Conservation (phyloP, 169 alveolate genomes). For the Plasmodium sp. region DNA sequence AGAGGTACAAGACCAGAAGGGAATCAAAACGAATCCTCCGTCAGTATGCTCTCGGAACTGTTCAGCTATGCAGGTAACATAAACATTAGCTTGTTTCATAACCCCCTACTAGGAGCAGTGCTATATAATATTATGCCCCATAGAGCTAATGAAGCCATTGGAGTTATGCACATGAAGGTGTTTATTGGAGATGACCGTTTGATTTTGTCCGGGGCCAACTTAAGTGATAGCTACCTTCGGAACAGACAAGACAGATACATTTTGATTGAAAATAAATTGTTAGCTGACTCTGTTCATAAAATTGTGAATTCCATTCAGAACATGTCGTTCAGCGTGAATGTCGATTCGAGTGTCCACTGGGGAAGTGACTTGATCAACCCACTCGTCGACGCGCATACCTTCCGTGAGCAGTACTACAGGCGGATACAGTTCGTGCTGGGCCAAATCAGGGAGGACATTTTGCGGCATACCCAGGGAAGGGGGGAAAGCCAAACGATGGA, state of each 20-base stretch:
- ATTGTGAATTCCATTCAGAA: conserved; percentile 77
- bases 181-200: conserved; percentile 79
- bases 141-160: conserved; percentile 82
- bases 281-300: conserved; percentile 82
- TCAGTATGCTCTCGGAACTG: conserved; percentile 72
- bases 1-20: conserved; percentile 77
- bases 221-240: conserved; percentile 79
- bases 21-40: conserved; percentile 63
- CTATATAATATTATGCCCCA: conserved; percentile 75
- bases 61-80: conserved; percentile 53
- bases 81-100: conserved; percentile 79
- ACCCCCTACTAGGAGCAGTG: conserved; percentile 79
- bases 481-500: not conserved
- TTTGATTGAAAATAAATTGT: conserved; percentile 78
- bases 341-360: conserved; percentile 76
- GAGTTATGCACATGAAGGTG: conserved; percentile 84
- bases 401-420: conserved; percentile 68
- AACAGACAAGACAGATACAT: conserved; percentile 82
- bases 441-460: conserved; percentile 18
- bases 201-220: conserved; percentile 83
- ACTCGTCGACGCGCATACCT: conserved; percentile 68
- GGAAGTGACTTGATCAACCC: conserved; percentile 83
- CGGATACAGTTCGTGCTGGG: conserved; percentile 16
- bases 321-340: conserved; percentile 76
- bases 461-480: not conserved